phyloP scores from a whole-genome alignment of 2,329 filamentous ascomycete genomes.

The Diplodia corticola region DNA sequence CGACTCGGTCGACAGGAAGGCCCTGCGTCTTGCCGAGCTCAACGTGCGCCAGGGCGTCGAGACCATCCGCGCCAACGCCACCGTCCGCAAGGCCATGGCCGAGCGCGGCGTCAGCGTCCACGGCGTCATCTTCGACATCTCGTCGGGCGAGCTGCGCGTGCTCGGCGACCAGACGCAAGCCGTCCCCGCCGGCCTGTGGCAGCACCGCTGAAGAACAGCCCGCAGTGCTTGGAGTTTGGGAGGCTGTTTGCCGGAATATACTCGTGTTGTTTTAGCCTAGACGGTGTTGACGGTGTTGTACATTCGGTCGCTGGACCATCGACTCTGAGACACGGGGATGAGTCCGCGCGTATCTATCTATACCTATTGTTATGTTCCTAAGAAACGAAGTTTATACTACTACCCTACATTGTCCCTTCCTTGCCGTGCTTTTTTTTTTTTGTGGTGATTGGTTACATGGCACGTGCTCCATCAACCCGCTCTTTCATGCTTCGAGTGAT shows the following conservation, averaged over 20 bases:
- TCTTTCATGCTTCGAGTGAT: no score
- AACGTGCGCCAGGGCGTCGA: slow-evolving; percentile 70
- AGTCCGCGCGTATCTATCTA: slow-evolving; percentile 3
- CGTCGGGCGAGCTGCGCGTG: slow-evolving; percentile 15
- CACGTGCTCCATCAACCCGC: neutral
- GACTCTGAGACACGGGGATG: neutral
- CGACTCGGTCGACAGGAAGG: slow-evolving; percentile 48
- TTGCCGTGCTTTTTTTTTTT: neutral
- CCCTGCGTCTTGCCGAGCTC: slow-evolving; percentile 68
- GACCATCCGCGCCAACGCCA: slow-evolving; percentile 66
- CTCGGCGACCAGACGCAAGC: slow-evolving; percentile 4
- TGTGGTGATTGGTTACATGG: neutral
- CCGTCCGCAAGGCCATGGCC: slow-evolving; percentile 68
- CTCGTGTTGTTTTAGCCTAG: neutral
- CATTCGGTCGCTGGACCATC: neutral
- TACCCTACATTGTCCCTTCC: neutral
- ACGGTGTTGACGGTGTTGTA: neutral
- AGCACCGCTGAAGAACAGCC: neutral
- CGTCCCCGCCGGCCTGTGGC: slow-evolving; percentile 10
- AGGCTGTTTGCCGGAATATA: neutral
- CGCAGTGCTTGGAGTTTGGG: neutral
- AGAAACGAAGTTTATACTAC: slow-evolving; percentile 2
- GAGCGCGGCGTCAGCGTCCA: slow-evolving; percentile 73
- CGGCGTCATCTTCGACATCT: slow-evolving; percentile 72
- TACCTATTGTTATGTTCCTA: neutral